Evolutionary conservation across 2,329 filamentous ascomycete species (phyloP).

Genomic region (Penicillium sp.): DNA sequence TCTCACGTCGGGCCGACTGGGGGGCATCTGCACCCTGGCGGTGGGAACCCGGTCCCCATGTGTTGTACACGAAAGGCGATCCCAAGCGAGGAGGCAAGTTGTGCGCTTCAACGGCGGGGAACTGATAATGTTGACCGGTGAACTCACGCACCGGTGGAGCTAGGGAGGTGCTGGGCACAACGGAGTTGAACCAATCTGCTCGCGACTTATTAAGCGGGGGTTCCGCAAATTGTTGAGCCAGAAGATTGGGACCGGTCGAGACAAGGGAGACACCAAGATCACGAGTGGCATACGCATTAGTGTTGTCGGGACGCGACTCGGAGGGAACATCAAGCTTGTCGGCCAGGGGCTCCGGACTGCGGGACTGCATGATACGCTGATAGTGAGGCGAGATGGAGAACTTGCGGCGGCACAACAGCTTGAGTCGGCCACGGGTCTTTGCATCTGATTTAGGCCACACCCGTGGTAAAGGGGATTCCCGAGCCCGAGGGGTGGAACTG

Average conservation of each 20-base stretch:
- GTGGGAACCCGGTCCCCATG: slow-evolving; percentile 50
- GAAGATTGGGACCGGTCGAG: slow-evolving; percentile 40
- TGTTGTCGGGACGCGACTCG: slow-evolving; percentile 27
- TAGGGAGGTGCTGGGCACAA: slow-evolving; percentile 18
- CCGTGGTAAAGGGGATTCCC: slow-evolving; percentile 34
- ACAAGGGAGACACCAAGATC: slow-evolving; percentile 50
- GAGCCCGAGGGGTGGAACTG: slow-evolving; percentile 51
- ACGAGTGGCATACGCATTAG: slow-evolving; percentile 45
- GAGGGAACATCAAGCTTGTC: slow-evolving; percentile 39
- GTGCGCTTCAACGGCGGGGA: slow-evolving; percentile 19
- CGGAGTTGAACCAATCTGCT: slow-evolving; percentile 41
- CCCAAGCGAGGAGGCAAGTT: slow-evolving; percentile 47
- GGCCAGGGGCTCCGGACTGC: slow-evolving; percentile 62
- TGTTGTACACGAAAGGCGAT: slow-evolving; percentile 53
- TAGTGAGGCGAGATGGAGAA: slow-evolving; percentile 66
- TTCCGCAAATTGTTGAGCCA: slow-evolving; percentile 26
- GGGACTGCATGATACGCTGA: slow-evolving; percentile 61
- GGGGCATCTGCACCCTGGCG: slow-evolving; percentile 35
- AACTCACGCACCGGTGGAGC: slow-evolving; percentile 2
- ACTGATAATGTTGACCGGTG: slow-evolving; percentile 9
- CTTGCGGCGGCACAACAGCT: slow-evolving; percentile 62
- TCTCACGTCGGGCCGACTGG: slow-evolving; percentile 42
- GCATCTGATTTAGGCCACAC: slow-evolving; percentile 61
- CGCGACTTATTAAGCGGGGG: not conserved
- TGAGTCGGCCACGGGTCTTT: slow-evolving; percentile 60